Conservation (phyloP, 225 moss, liverwort and hornwort genomes). For the Bryum argenteum region DNA sequence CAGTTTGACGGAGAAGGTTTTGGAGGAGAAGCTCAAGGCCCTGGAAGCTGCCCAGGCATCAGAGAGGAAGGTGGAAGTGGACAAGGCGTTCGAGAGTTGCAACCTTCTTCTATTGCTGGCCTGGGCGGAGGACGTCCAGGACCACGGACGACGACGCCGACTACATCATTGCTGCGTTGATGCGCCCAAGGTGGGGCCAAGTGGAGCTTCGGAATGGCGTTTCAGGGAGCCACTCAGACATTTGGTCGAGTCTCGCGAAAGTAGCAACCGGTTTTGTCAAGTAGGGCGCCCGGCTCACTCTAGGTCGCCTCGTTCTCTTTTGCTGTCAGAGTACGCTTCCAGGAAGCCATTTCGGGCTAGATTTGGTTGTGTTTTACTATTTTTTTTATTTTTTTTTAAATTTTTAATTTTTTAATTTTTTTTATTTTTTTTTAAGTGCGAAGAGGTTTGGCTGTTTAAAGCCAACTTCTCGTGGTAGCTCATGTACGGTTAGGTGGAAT, state of each 20-base stretch:
- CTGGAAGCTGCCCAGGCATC: too few species aligned
- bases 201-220: slow-evolving; percentile 26
- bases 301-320: background rate
- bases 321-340: background rate
- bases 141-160: background rate
- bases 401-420: too few species aligned
- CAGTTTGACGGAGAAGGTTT: too few species aligned
- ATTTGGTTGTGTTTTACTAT: slow-evolving; percentile 24
- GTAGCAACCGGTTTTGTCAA: slow-evolving; percentile 17
- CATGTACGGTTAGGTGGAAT: slow-evolving; percentile 12
- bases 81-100: too few species aligned
- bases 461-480: background rate
- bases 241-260: slow-evolving; percentile 26
- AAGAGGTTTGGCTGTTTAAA: slow-evolving; percentile 2
- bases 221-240: slow-evolving; percentile 25
- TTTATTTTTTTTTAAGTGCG: slow-evolving; percentile 26
- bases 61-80: too few species aligned
- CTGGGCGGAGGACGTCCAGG: background rate
- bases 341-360: slow-evolving; percentile 16
- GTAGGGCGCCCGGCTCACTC: background rate
- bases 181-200: background rate
- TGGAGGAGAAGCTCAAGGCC: too few species aligned
- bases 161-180: background rate
- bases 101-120: background rate
- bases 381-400: too few species aligned